phyloP scores from a whole-genome alignment of 177 flowering plant species.

The Telopea speciosissima region DNA sequence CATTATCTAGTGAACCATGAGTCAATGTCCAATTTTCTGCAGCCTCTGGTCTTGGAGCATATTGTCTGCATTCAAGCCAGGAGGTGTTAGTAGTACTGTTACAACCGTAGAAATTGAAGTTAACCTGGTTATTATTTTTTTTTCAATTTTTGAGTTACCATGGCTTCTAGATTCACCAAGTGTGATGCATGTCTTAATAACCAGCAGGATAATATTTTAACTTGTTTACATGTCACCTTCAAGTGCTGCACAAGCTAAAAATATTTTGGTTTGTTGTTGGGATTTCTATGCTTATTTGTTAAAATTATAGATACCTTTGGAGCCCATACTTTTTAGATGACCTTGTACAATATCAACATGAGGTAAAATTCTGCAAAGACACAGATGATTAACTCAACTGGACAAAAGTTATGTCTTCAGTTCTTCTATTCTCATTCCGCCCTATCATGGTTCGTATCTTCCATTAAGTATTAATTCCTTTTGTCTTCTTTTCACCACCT shows the following conservation, averaged over 20 bases:
- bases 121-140: neutral
- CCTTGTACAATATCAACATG: neutral
- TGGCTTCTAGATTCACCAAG: neutral
- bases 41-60: neutral
- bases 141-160: neutral
- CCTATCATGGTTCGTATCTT: neutral
- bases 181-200: too few relatives aligned
- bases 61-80: neutral
- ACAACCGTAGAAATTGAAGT: neutral
- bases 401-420: too few relatives aligned
- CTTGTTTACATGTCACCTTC: too few relatives aligned
- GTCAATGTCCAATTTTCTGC: neutral
- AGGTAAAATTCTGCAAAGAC: too few relatives aligned
- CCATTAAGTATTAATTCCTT: neutral
- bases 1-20: conserved; percentile 1
- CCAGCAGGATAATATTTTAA: too few relatives aligned
- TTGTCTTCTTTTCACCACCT: neutral
- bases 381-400: neutral
- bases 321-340: neutral
- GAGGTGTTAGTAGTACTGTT: neutral
- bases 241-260: too few relatives aligned
- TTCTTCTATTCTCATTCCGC: neutral
- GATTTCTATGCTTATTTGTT: too few relatives aligned
- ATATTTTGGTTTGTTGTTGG: too few relatives aligned
- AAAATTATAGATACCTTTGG: neutral